Conservation (phyloP, 228 moss, liverwort and hornwort species). For the Sphagnum magellanicum region DNA sequence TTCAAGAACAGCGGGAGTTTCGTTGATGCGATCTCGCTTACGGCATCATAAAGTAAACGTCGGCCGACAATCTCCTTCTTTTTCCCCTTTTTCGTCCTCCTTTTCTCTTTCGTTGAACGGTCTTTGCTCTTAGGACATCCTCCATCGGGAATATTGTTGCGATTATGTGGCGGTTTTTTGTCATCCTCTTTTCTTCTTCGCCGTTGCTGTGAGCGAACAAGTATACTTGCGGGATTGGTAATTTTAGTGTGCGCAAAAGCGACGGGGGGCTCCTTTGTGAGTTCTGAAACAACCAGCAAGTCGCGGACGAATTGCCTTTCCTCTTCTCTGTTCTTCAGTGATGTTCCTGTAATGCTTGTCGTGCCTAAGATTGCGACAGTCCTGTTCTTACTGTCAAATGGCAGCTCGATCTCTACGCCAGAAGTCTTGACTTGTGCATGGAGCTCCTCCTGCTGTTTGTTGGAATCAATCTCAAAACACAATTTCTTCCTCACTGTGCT, state of each 20-base stretch:
- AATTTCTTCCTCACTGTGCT: not conserved
- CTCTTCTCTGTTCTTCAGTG: conserved; percentile 49
- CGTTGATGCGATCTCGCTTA: conserved; percentile 66
- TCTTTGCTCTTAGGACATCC: not conserved
- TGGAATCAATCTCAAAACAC: conserved; percentile 4
- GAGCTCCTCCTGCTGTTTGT: not conserved
- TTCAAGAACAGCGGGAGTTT: conserved; percentile 37
- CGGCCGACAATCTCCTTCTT: conserved; percentile 46
- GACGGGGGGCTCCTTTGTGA: conserved; percentile 31
- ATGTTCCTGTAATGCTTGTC: conserved; percentile 14
- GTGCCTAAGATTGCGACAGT: conserved; percentile 3
- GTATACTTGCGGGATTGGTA: conserved; percentile 26
- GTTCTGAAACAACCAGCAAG: conserved; percentile 52
- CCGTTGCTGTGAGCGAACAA: conserved; percentile 16
- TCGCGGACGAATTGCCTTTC: conserved; percentile 63
- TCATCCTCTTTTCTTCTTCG: not conserved
- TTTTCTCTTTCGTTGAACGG: conserved; percentile 11
- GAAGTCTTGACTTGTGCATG: not conserved
- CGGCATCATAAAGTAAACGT: conserved; percentile 77
- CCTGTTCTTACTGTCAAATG: conserved; percentile 18
- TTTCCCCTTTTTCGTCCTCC: conserved; percentile 25
- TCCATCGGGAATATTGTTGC: no score
- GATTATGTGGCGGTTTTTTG: not conserved
- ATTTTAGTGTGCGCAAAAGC: conserved; percentile 13
- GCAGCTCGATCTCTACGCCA: conserved; percentile 9